Percentiles rank a stretch among this genome's conserved stretches.
These are phyloP conservation scores for Berkeleyomyces basicola DNA, from an alignment of 2,329 filamentous ascomycete genomes.

Conservation along the genomic window DNA sequence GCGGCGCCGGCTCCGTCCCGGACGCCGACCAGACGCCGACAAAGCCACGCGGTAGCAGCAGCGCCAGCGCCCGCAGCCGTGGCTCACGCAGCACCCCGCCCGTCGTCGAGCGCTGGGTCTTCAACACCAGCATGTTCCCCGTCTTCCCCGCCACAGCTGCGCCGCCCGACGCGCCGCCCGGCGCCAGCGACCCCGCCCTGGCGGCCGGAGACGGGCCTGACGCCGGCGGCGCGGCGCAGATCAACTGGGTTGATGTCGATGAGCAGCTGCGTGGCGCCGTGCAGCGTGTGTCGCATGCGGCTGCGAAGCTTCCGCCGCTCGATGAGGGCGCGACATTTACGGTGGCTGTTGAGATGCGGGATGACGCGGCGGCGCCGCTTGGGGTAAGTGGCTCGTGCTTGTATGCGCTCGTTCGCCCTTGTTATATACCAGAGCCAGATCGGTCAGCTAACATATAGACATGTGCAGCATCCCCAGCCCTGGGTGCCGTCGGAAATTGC, in stretches of 20 bases:
- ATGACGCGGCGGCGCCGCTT: constrained; percentile 41
- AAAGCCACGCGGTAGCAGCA: too few relatives aligned
- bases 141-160: background rate
- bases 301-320: constrained; percentile 37
- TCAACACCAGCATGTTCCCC: constrained; percentile 9
- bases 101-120: constrained; percentile 13
- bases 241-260: constrained; percentile 46
- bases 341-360: constrained; percentile 55
- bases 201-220: constrained; percentile 13
- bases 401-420: background rate
- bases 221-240: background rate
- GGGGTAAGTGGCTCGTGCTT: constrained; percentile 27
- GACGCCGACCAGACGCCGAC: constrained; percentile 36
- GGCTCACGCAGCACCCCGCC: constrained; percentile 15
- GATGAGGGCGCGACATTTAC: constrained; percentile 57
- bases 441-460: background rate
- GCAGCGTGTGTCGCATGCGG: constrained; percentile 42
- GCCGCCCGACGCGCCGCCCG: constrained; percentile 22
- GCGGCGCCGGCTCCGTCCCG: constrained; percentile 25
- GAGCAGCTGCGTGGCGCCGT: constrained; percentile 57
- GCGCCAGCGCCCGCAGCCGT: constrained; percentile 21
- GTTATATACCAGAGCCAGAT: background rate
- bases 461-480: constrained; percentile 36
- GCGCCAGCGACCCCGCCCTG: constrained; percentile 18
- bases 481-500: constrained; percentile 41